These are phyloP conservation scores for Aureobasidium sp. DNA, from an alignment of 2,329 filamentous ascomycete genomes.

Conservation along the genomic window DNA sequence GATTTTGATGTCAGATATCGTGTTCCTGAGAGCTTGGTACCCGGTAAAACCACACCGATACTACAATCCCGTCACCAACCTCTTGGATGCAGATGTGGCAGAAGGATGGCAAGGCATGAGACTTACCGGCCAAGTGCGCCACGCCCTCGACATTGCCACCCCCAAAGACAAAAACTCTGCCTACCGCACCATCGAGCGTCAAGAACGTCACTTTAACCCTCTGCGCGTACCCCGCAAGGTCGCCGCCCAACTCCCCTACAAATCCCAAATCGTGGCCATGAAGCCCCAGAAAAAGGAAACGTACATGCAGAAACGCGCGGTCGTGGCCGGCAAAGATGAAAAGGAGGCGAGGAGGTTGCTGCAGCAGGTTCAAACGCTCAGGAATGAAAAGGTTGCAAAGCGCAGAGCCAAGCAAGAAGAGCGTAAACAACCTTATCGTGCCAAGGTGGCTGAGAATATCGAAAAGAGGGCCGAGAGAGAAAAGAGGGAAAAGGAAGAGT, in stretches of 20 bases:
- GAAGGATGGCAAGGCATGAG: constrained; percentile 80
- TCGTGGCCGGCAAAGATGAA: constrained; percentile 75
- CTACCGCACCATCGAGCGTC: constrained; percentile 58
- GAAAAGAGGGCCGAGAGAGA: constrained; percentile 83
- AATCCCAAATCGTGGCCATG: constrained; percentile 78
- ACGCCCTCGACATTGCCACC: constrained; percentile 63
- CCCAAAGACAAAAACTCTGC: constrained; percentile 76
- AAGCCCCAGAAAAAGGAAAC: constrained; percentile 72
- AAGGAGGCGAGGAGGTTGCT: constrained; percentile 79
- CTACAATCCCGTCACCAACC: constrained; percentile 93
- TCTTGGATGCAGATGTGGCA: constrained; percentile 56
- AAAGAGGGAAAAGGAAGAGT: constrained; percentile 87
- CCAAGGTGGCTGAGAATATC: constrained; percentile 70
- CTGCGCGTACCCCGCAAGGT: constrained; percentile 69
- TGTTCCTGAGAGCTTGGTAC: constrained; percentile 95
- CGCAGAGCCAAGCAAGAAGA: constrained; percentile 80
- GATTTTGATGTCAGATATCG: constrained; percentile 90
- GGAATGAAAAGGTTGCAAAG: constrained; percentile 86
- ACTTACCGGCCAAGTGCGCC: constrained; percentile 82
- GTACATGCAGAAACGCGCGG: constrained; percentile 91
- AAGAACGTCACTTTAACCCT: constrained; percentile 46
- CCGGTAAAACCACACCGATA: constrained; percentile 90
- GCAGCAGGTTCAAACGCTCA: constrained; percentile 83
- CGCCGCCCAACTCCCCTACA: constrained; percentile 80
- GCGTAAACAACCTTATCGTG: constrained; percentile 68